A percentile compares a stretch with the other conserved stretches of the same genome.
Conservation (phyloP, 2,329 filamentous ascomycete species). For the Trichoderma citrinoviride region DNA sequence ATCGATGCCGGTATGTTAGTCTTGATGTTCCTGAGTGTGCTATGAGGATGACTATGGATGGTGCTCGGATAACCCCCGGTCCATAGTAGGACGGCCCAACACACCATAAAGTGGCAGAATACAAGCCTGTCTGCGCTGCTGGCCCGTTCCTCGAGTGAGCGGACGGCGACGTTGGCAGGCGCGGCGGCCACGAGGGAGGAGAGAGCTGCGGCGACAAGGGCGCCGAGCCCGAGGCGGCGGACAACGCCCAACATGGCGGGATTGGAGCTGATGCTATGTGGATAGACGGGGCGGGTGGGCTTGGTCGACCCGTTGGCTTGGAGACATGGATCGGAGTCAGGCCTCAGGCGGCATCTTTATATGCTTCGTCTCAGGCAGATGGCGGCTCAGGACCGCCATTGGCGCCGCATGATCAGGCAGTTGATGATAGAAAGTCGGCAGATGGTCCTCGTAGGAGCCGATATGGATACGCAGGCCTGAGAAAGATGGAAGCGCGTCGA, state of each 20-base stretch:
- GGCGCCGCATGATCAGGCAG: neutral
- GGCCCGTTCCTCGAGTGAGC: slow-evolving; percentile 17
- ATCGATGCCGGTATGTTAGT: neutral
- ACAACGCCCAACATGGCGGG: slow-evolving; percentile 20
- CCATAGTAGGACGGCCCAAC: no score
- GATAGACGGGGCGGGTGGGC: neutral
- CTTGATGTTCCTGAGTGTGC: no score
- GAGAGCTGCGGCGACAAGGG: slow-evolving; percentile 22
- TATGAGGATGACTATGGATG: no score
- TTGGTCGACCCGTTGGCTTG: neutral
- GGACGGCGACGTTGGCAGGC: slow-evolving; percentile 7
- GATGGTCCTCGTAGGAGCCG: neutral
- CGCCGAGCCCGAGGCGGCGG: slow-evolving; percentile 24
- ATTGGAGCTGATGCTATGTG: neutral
- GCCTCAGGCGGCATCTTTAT: neutral
- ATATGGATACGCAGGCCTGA: neutral
- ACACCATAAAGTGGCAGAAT: slow-evolving; percentile 45
- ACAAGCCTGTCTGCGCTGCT: slow-evolving; percentile 27
- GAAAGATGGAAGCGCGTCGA: neutral
- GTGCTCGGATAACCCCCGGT: no score
- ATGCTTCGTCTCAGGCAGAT: neutral
- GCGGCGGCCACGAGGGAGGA: slow-evolving; percentile 17
- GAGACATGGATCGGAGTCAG: no score
- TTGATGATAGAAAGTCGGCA: no score
- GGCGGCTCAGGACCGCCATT: neutral